Percentiles rank a stretch among this genome's conserved stretches.
These are phyloP conservation scores for Stereum hirsutum DNA, from an alignment of 1,284 basidiomycete genomes.

Conservation along the genomic window DNA sequence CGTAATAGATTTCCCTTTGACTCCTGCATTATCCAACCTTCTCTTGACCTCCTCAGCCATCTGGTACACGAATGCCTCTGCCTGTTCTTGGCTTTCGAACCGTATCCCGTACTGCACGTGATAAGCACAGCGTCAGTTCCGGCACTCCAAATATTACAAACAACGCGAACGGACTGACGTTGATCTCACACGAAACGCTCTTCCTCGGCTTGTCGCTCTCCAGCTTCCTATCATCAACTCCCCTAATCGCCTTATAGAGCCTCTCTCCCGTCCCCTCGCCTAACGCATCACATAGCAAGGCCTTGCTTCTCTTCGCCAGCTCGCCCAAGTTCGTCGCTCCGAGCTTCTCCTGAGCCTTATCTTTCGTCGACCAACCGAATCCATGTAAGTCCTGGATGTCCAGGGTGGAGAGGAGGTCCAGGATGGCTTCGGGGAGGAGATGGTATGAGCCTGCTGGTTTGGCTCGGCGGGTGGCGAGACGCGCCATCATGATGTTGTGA, in stretches of 20 bases:
- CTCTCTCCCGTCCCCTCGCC: conserved; percentile 82
- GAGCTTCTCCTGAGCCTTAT: conserved; percentile 73
- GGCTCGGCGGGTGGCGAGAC: conserved; percentile 84
- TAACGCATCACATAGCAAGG: conserved; percentile 59
- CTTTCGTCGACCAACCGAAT: conserved; percentile 68
- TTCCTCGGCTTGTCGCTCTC: conserved; percentile 81
- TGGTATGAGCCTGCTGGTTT: conserved; percentile 87
- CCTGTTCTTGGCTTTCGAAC: conserved; percentile 77
- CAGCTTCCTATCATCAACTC: conserved; percentile 73
- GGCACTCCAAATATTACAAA: too few relatives aligned
- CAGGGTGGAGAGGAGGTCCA: conserved; percentile 61
- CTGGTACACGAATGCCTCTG: conserved; percentile 67
- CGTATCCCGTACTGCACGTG: conserved; percentile 82
- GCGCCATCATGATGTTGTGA: conserved; percentile 87
- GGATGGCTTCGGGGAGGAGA: conserved; percentile 46
- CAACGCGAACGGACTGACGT: conserved; percentile 45
- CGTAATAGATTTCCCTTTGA: conserved; percentile 67
- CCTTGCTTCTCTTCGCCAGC: conserved; percentile 51
- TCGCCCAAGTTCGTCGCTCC: conserved; percentile 67
- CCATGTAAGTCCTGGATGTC: conserved; percentile 85
- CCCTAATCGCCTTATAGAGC: conserved; percentile 77
- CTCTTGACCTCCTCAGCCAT: conserved; percentile 73
- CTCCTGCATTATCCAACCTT: conserved; percentile 57
- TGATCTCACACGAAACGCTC: conserved; percentile 87
- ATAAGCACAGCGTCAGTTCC: conserved; percentile 13